A percentile compares a stretch with the other conserved stretches of the same genome.
phyloP scores from a whole-genome alignment of 140 eudicot species.

The Erigeron philadelphicus region DNA sequence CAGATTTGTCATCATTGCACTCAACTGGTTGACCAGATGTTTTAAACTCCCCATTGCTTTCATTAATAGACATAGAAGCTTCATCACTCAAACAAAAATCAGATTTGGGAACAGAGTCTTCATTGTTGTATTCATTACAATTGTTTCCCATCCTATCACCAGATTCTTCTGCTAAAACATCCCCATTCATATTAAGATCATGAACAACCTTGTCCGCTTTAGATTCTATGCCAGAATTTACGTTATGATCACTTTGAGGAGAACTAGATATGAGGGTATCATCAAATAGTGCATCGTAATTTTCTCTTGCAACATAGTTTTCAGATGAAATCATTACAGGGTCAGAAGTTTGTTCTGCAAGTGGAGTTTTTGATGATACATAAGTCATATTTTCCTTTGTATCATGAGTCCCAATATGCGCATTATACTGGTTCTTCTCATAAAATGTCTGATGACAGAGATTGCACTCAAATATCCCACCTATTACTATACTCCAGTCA shows the following conservation, averaged over 20 bases:
- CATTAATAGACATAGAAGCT: conserved; percentile 25
- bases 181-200: conserved; percentile 31
- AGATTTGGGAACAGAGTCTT: conserved; percentile 27
- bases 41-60: conserved; percentile 21
- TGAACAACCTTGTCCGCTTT: conserved; percentile 25
- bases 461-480: conserved; percentile 58
- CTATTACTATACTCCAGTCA: conserved; percentile 50
- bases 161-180: conserved; percentile 28
- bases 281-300: conserved; percentile 20
- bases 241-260: conserved; percentile 16
- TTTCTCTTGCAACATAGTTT: conserved; percentile 21
- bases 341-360: conserved; percentile 23
- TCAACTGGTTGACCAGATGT: conserved; percentile 11
- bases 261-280: conserved; percentile 26
- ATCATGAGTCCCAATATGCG: conserved; percentile 54
- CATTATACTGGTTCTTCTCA: conserved; percentile 47
- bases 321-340: conserved; percentile 15
- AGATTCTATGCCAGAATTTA: conserved; percentile 27
- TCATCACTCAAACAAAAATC: conserved; percentile 32
- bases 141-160: conserved; percentile 30
- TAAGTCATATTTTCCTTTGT: conserved; percentile 33
- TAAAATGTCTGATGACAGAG: conserved; percentile 47
- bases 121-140: conserved; percentile 16
- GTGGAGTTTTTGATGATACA: conserved; percentile 27
- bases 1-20: conserved; percentile 16